Evolutionary conservation across 2,329 filamentous ascomycete genomes (phyloP), one percentile per base, ranked within the genome.

Genomic region (Clarireedia monteithiana): DNA sequence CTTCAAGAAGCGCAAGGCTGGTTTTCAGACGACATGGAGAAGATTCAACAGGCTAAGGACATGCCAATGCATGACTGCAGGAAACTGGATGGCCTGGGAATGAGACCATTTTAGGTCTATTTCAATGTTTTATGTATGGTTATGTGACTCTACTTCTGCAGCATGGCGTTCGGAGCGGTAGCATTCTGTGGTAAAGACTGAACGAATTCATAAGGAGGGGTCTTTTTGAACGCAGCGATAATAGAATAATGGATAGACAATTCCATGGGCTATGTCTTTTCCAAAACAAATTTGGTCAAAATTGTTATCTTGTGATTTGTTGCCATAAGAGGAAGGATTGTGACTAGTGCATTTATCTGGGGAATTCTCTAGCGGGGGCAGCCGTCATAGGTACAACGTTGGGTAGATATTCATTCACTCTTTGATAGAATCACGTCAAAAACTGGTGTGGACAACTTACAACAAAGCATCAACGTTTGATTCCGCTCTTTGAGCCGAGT

Each of bases 1-100:
- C 75, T 83, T 55, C 77, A 88, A 56, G 82, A 87, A 55, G 85
- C 85, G 1, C 79, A 83, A 62, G 85, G 86, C 1, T 88, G 85
- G 81, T 86, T 88, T 63, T 85, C 78, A 63, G 77, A 77, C 5
- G 85, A 89, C 63, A 72, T 79, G 58, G 78, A 78, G 57, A 84
- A 82, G 68, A 75, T 87, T 75, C 55, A 64, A 15, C 58, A 57
- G 27, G 68, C 68, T 2, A 74, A 78, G 58, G 73, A 73, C 23
- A 77, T 85, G 77, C 74, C 80, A 47, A 77, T 83, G 75, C 77
- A 75, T 68, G 79, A 74, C 63, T 88, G 84, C 69, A 73, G 73
- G 64, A 76, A 75, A 60, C 67, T 86, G 63, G 73, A 79, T 53
- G 72, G 75, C 48, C 67, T 83, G 69, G 75, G 75, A 69, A 34